Evolutionary conservation across 768 basidiomycete genomes (phyloP).

Genomic region (Suillus luteus): DNA sequence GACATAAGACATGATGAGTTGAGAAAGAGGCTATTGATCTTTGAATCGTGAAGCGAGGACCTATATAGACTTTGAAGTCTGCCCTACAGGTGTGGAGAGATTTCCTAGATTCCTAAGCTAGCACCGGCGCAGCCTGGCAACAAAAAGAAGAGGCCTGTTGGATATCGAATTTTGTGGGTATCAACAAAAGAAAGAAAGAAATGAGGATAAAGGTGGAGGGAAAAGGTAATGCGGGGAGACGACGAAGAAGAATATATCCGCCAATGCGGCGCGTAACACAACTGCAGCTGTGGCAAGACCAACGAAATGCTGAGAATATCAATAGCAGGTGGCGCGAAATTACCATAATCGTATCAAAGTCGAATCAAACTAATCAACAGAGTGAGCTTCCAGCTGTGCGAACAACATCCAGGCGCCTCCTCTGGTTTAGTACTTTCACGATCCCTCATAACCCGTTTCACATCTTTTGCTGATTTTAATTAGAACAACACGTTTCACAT

Average conservation of each 20-base stretch:
- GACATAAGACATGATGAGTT: constrained; percentile 54
- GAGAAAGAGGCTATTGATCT: constrained; percentile 4
- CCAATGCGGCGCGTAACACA: constrained; percentile 7
- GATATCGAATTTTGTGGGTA: constrained; percentile 36
- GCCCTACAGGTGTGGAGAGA: constrained; percentile 2
- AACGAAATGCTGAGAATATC: constrained; percentile 8
- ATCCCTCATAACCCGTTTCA: not conserved
- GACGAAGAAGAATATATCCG: constrained; percentile 10
- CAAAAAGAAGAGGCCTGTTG: constrained; percentile 20
- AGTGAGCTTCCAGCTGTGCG: not conserved
- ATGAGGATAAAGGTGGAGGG: constrained; percentile 15
- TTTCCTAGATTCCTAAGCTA: constrained; percentile 30
- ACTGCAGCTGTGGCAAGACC: constrained; percentile 6
- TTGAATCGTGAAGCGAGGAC: constrained; percentile 11
- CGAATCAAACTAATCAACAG: not conserved
- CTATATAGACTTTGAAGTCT: constrained; percentile 14
- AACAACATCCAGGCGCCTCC: not conserved
- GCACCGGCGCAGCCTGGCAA: constrained; percentile 42
- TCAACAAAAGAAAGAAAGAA: constrained; percentile 29
- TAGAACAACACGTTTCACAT: constrained; percentile 6
- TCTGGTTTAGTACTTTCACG: not conserved
- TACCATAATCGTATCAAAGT: constrained; percentile 2
- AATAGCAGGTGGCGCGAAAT: constrained; percentile 1
- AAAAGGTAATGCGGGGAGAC: constrained; percentile 9
- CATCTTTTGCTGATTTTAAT: constrained; percentile 4